A percentile compares a stretch with the other conserved stretches of the same genome.
phyloP scores from a whole-genome alignment of 176 grass and related monocot genomes.

The Cenchrus americanus region DNA sequence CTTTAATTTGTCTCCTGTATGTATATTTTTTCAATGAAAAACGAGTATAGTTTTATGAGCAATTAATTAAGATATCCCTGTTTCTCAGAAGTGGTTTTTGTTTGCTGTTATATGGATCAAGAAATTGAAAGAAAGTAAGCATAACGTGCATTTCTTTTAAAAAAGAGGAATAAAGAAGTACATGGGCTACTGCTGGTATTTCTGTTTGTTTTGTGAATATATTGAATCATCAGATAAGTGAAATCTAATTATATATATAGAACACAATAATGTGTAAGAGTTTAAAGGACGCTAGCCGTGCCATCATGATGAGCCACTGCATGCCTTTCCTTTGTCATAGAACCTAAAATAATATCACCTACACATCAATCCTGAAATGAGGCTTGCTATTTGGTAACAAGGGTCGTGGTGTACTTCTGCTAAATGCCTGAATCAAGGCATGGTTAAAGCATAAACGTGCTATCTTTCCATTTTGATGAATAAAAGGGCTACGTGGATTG shows the following conservation, averaged over 20 bases:
- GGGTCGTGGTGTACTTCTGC: not conserved
- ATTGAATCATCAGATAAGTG: not conserved
- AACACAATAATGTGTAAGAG: not conserved
- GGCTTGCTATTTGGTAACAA: not conserved
- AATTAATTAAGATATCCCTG: not conserved
- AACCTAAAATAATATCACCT: conserved; percentile 1
- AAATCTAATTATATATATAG: not conserved
- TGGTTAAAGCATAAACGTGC: not conserved
- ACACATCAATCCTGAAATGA: not conserved
- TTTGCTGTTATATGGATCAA: not conserved
- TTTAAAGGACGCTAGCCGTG: not conserved
- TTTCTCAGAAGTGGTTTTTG: not conserved
- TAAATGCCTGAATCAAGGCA: not conserved
- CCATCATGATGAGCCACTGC: conserved; percentile 9
- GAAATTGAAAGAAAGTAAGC: not conserved
- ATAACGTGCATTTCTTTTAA: not conserved
- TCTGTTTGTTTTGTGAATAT: not conserved
- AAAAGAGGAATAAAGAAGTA: not conserved
- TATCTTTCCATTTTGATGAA: not conserved
- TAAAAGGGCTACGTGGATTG: not conserved
- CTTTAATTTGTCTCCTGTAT: not conserved
- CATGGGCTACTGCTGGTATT: not conserved
- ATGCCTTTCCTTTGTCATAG: not conserved
- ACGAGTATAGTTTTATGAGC: not conserved
- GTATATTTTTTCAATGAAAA: not conserved